Percentiles rank a stretch among this genome's conserved stretches.
These are phyloP conservation scores for Lepidium didymum DNA, from an alignment of 345 rosid species.

Conservation along the genomic window DNA sequence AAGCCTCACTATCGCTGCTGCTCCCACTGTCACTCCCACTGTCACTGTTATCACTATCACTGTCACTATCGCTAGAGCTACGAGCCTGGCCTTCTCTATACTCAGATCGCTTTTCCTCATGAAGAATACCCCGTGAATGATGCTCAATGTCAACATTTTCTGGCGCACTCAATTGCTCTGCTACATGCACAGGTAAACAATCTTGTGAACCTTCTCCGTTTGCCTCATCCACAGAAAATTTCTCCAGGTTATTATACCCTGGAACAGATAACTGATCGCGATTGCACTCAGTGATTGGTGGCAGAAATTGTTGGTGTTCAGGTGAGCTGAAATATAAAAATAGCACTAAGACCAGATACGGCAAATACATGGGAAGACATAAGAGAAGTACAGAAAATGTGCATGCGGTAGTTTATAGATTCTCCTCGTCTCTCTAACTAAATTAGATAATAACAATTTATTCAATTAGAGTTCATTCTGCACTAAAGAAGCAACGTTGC, in stretches of 20 bases:
- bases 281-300: slow-evolving; percentile 43
- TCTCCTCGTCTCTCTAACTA: neutral
- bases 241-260: slow-evolving; percentile 38
- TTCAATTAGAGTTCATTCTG: neutral
- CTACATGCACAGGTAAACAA: slow-evolving; percentile 30
- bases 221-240: slow-evolving; percentile 25
- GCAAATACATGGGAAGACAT: neutral
- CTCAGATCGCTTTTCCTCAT: slow-evolving; percentile 59
- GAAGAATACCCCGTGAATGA: slow-evolving; percentile 49
- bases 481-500: neutral
- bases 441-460: neutral
- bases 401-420: slow-evolving; percentile 7
- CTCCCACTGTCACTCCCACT: slow-evolving; percentile 85
- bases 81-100: slow-evolving; percentile 55
- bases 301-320: slow-evolving; percentile 41
- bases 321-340: slow-evolving; percentile 53
- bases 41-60: slow-evolving; percentile 67
- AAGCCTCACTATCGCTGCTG: slow-evolving; percentile 86
- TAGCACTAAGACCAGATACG: slow-evolving; percentile 4
- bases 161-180: slow-evolving; percentile 29
- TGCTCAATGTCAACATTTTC: slow-evolving; percentile 46
- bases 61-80: slow-evolving; percentile 82
- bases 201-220: slow-evolving; percentile 37
- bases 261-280: slow-evolving; percentile 37
- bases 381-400: neutral